Evolutionary conservation across 2,329 filamentous ascomycete species (phyloP), one percentile per base, ranked within the genome.

Genomic region (Calonectria honghensis): DNA sequence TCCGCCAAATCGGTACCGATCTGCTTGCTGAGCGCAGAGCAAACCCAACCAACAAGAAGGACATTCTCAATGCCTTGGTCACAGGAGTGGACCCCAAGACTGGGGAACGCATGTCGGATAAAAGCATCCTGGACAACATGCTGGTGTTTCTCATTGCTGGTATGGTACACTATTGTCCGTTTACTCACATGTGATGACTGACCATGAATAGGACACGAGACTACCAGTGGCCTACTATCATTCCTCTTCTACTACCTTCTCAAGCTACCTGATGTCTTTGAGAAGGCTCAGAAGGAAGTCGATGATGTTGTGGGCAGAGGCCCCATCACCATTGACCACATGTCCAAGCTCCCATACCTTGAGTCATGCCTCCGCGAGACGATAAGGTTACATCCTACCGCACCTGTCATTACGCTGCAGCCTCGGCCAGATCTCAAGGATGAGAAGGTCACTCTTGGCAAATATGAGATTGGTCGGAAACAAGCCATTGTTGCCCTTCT

Each of bases 101-200:
- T 4, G 92, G 93, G 16, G 85, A 91, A 77, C 87, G 87, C 10
- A 86, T 95, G 82, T 88, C 86, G 0, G 90, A 93, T 76, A 84
- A 88, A 5, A 89, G 87, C 41, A 93, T 94, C 76, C 87, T 90
- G 37, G 88, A 93, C 80, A 94, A 95, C 77, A 90, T 94, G 85
- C 91, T 93, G 70, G 94, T 92, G 0, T 94, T 94, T 78, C 83
- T 94, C n/a, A 91, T 92, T 76, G 91, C 91, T 64, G 80, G 92
- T 6, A 63, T 13, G 18, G 4, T 6, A 7, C 14, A 45, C 48
- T 32, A 13, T 24, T 5, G 4, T 50, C 29, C 31, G 10, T 20
- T 6, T 9, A 16, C 35, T 18, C 9, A 10, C 20, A n/a, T 29
- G 48, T 41, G 3, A 24, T 68, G n/a, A 51, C 57, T 68, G 4